Percentiles rank a stretch among this genome's conserved stretches.
Conservation (phyloP, 2,329 filamentous ascomycete species). For the Alternaria atra region DNA sequence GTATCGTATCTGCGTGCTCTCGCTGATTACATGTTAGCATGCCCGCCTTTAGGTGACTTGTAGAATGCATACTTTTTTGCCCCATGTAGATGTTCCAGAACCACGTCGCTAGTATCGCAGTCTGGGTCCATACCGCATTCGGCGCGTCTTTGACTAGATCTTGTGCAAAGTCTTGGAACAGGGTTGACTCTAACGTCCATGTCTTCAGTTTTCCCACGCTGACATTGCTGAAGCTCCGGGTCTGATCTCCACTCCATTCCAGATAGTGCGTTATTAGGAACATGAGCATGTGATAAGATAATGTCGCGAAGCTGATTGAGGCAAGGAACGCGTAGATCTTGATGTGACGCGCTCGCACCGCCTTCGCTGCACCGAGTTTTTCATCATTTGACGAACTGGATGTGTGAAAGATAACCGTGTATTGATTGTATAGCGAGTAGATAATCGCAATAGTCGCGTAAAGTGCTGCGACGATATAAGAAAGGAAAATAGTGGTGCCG, state of each 20-base stretch:
- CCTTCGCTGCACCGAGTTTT: conserved; percentile 17
- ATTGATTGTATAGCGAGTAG: conserved; percentile 30
- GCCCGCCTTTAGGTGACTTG: background rate
- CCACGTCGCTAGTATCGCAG: conserved; percentile 38
- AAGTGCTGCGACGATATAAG: conserved; percentile 40
- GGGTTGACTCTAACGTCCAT: conserved; percentile 41
- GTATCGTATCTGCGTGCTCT: conserved; percentile 19
- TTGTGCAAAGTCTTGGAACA: conserved; percentile 42
- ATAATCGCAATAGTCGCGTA: conserved; percentile 31
- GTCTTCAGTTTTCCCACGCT: conserved; percentile 15
- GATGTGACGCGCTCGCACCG: conserved; percentile 34
- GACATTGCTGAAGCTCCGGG: conserved; percentile 1
- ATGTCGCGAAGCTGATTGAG: conserved; percentile 36
- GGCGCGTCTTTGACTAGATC: conserved; percentile 38
- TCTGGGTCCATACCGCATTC: conserved; percentile 39
- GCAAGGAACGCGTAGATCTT: conserved; percentile 40
- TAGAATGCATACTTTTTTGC: conserved; percentile 28
- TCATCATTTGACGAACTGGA: conserved; percentile 3
- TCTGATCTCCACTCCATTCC: conserved; percentile 27
- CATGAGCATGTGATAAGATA: conserved; percentile 44
- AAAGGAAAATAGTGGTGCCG: conserved; percentile 42
- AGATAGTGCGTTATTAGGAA: conserved; percentile 41
- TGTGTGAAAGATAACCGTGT: conserved; percentile 13
- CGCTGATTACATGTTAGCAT: conserved; percentile 20
- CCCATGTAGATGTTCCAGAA: conserved; percentile 44